Conservation (phyloP, 208 protist species). For the Crithidia brevicula region DNA sequence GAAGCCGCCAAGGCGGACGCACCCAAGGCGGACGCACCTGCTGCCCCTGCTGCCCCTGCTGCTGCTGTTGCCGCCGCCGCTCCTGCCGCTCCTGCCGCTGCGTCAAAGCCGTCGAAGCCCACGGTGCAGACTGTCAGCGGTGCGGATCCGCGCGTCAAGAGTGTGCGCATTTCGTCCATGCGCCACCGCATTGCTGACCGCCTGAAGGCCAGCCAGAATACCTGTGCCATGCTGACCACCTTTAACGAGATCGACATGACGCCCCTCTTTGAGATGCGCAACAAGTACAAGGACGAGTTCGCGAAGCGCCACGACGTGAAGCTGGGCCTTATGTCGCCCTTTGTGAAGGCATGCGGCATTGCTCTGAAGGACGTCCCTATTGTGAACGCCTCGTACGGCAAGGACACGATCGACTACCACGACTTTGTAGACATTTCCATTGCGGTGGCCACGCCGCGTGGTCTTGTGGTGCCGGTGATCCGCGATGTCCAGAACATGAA, state of each 20-base stretch:
- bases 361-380: constrained; percentile 97
- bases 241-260: constrained; percentile 99
- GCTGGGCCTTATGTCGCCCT: constrained; percentile 99
- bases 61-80: constrained; percentile 31
- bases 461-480: constrained; percentile 98
- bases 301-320: constrained; percentile 98
- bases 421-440: constrained; percentile 98
- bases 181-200: constrained; percentile 96
- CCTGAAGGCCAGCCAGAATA: constrained; percentile 99
- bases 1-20: constrained; percentile 44
- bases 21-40: constrained; percentile 10
- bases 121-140: constrained; percentile 39
- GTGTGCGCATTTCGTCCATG: constrained; percentile 95
- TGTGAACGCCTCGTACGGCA: constrained; percentile 97
- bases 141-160: constrained; percentile 77
- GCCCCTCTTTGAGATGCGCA: constrained; percentile 94
- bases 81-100: constrained; percentile 23
- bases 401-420: constrained; percentile 97
- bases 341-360: constrained; percentile 96
- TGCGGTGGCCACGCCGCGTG: constrained; percentile 97
- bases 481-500: constrained; percentile 96
- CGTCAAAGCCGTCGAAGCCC: constrained; percentile 37
- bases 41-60: constrained; percentile 19
- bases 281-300: constrained; percentile 98
- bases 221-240: constrained; percentile 98